Evolutionary conservation across 225 moss, liverwort and hornwort genomes (phyloP), one percentile per base, ranked within the genome.

Genomic region (Physcomitrellopsis africana): DNA sequence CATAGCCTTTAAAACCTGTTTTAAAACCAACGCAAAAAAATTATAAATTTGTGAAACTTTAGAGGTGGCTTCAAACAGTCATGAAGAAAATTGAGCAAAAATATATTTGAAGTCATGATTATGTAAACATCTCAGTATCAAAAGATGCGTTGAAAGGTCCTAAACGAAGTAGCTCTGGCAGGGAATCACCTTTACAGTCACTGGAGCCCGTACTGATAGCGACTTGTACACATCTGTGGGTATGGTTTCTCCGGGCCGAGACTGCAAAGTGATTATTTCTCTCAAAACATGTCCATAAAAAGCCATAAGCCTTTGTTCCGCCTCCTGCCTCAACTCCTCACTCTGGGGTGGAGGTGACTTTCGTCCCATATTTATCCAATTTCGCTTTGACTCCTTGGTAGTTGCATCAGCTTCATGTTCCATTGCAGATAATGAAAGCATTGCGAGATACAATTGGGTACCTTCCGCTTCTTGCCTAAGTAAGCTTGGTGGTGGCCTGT

Each of bases 401-500:
- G 32, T 51, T 37, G 76, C 58, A 20, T 84, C 71, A 16, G 68
- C 59, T 81, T 87, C 79, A 14, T 53, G 69, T 47, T 79, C 76
- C 83, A 84, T 76, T 64, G 84, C 76, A 48, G 84, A 79, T 3
- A 84, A 53, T 14, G 76, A 79, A 10, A 96, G 94, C 67, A 96
- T 92, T 49, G 82, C 79, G 48, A 94, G 85, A 68, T 96, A 96
- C 74, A 94, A 62, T 60, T 92, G 89, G 32, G 92, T 96, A 52
- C 91, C 92, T 75, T 96, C 92, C 10, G 84, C 88, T 71, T 96
- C 96, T 81, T 92, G 91, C 37, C 91, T 81, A 56, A 96, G 74
- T 77, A 96, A 86, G 72, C 86, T 96, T 37, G 92, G 96, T 60
- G 88, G 94, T 55, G 94, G 91, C 76, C 94, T 94, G 76, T 9